Conservation (phyloP, 331 rosid species). For the Telfairia occidentalis region DNA sequence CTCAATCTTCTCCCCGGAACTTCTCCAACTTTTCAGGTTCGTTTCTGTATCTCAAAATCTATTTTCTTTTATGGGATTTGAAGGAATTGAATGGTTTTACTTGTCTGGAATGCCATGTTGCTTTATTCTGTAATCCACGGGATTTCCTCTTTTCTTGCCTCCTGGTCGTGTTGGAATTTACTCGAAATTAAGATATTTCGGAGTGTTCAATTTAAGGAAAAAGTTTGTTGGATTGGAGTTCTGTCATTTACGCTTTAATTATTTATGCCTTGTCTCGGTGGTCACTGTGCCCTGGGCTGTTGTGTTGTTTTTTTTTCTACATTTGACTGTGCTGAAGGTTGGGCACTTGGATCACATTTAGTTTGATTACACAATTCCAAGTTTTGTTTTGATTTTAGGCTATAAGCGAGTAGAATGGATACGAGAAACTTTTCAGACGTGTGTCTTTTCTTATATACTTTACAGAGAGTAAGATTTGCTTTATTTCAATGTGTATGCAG, state of each 20-base stretch:
- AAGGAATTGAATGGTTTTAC: background rate
- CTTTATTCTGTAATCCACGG: background rate
- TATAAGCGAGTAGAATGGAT: background rate
- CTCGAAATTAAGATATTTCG: background rate
- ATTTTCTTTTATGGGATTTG: background rate
- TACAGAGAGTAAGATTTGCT: slow-evolving; percentile 2
- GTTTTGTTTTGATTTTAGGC: background rate
- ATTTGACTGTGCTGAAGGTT: background rate
- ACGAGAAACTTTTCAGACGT: background rate
- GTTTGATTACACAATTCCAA: background rate
- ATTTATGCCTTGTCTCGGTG: background rate
- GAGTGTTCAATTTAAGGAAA: background rate
- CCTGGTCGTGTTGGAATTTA: background rate
- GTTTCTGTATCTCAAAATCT: background rate
- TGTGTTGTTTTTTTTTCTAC: background rate
- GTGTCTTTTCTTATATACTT: background rate
- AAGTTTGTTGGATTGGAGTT: background rate
- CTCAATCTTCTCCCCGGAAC: slow-evolving; percentile 17
- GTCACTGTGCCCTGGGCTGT: background rate
- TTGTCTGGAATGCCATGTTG: background rate
- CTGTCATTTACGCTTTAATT: background rate
- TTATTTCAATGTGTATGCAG: slow-evolving; percentile 30
- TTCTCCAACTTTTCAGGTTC: slow-evolving; percentile 32
- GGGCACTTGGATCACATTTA: background rate
- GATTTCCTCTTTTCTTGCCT: background rate